Evolutionary conservation across 352 stramenopile species (phyloP), one percentile per base, ranked within the genome.

Genomic region (Proteromonas lacertae): DNA sequence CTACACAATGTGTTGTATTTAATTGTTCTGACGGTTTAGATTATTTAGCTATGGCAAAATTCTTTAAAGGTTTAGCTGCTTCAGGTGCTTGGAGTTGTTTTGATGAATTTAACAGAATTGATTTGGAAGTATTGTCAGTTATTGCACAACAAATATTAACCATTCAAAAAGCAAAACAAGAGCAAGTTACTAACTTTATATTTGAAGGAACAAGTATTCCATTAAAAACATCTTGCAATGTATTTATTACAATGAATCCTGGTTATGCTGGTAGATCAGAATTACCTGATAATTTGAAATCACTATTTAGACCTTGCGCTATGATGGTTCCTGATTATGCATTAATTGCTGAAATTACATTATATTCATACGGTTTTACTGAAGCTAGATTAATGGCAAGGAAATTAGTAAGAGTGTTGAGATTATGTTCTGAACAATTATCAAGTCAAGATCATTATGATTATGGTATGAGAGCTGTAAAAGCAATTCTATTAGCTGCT

Each of bases 141-240:
- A n/a, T n/a, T n/a, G n/a, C n/a, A 90, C 74, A 90, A 48, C 74
- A 90, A 38, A 84, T 90, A 43, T 46, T 83, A 26, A 80, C 67
- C 19, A 83, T 90, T 46, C 63, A 76, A 43, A 64, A 82, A 24
- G 74, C 66, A 3, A 81, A 81, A 46, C 57, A 64, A 13, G 62
- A 66, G 13, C 54, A 64, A 28, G 60, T 78, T 32, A 71, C 79
- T 33, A 78, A 69, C 21, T 90, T 90, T 36, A 48, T 78, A 5
- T 89, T 90, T 40, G 71, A 90, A 56, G 74, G 74, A 88, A n/a
- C n/a, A n/a, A n/a, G n/a, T n/a, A n/a, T n/a, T n/a, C n/a, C n/a
- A n/a, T n/a, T n/a, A n/a, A n/a, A n/a, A n/a, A n/a, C n/a, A n/a
- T n/a, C n/a, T n/a, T n/a, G n/a, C n/a, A n/a, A n/a, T n/a, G n/a